These are phyloP conservation scores for Leucocoprinus sp. DNA, from an alignment of 768 basidiomycete genomes.

Conservation along the genomic window DNA sequence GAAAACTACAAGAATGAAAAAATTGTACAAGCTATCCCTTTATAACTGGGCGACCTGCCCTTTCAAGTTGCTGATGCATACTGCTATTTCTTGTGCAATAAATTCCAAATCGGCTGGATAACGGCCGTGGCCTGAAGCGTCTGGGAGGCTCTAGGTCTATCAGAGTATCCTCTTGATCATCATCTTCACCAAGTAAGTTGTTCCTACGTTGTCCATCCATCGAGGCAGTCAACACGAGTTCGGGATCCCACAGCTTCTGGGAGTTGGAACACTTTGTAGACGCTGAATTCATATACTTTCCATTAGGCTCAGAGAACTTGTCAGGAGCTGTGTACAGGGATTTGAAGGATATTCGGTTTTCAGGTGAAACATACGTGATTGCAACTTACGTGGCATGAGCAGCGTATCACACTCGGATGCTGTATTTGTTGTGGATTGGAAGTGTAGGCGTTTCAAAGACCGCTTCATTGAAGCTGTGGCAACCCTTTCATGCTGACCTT, in stretches of 20 bases:
- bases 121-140: slow-evolving; percentile 18
- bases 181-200: slow-evolving; percentile 16
- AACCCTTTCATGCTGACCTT: slow-evolving; percentile 1
- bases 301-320: background rate
- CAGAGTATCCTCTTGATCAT: slow-evolving; percentile 25
- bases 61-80: slow-evolving; percentile 17
- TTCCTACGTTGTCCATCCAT: slow-evolving; percentile 13
- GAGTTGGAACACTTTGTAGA: background rate
- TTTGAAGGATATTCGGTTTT: background rate
- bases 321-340: slow-evolving; percentile 6
- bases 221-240: slow-evolving; percentile 10
- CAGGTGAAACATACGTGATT: background rate
- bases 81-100: slow-evolving; percentile 32
- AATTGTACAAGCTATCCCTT: slow-evolving; percentile 1
- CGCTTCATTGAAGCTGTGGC: slow-evolving; percentile 5
- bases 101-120: slow-evolving; percentile 29
- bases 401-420: slow-evolving; percentile 1
- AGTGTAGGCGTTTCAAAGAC: slow-evolving; percentile 3
- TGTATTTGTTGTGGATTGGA: background rate
- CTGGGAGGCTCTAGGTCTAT: slow-evolving; percentile 14
- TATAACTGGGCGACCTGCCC: slow-evolving; percentile 7
- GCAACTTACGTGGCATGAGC: slow-evolving; percentile 6
- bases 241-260: slow-evolving; percentile 14
- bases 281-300: background rate
- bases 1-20: background rate